Conservation (phyloP, 176 grass and related monocot species). For the Guadua angustifolia region DNA sequence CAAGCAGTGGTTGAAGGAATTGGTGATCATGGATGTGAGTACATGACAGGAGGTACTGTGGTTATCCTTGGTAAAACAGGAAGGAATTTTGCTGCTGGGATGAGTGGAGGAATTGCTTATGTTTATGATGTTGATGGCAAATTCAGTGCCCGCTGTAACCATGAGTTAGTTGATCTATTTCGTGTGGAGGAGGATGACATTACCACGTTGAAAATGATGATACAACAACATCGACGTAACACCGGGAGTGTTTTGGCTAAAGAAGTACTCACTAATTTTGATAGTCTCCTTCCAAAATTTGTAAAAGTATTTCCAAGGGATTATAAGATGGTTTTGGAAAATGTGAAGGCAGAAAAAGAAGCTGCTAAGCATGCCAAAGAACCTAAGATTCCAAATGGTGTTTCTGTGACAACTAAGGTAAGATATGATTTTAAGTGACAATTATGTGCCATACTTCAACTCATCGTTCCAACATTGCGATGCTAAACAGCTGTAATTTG, state of each 20-base stretch:
- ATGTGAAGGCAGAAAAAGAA: slow-evolving; percentile 64
- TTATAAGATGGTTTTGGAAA: slow-evolving; percentile 83
- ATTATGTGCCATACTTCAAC: slow-evolving; percentile 33
- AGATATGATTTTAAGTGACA: slow-evolving; percentile 29
- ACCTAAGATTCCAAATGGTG: slow-evolving; percentile 56
- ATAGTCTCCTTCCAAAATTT: slow-evolving; percentile 80
- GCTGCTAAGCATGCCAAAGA: slow-evolving; percentile 54
- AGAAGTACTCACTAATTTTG: slow-evolving; percentile 77
- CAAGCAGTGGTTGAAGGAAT: slow-evolving; percentile 94
- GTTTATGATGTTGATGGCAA: slow-evolving; percentile 89
- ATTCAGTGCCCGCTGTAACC: slow-evolving; percentile 72
- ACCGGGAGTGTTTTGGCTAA: slow-evolving; percentile 73
- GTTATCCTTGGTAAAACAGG: slow-evolving; percentile 94
- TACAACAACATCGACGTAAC: slow-evolving; percentile 86
- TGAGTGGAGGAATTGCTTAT: slow-evolving; percentile 96
- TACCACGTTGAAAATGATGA: slow-evolving; percentile 88
- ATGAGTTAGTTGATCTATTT: slow-evolving; percentile 91
- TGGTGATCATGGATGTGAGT: slow-evolving; percentile 99
- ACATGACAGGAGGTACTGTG: slow-evolving; percentile 95
- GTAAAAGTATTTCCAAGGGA: slow-evolving; percentile 94
- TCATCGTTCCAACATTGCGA: background rate
- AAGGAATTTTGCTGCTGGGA: slow-evolving; percentile 97
- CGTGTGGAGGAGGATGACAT: slow-evolving; percentile 87
- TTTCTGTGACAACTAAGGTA: slow-evolving; percentile 68
- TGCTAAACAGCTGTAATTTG: background rate